Percentiles rank a stretch among this genome's conserved stretches.
phyloP scores from a whole-genome alignment of 108 stramenopile genomes.

The Mediolabrus comicus region DNA sequence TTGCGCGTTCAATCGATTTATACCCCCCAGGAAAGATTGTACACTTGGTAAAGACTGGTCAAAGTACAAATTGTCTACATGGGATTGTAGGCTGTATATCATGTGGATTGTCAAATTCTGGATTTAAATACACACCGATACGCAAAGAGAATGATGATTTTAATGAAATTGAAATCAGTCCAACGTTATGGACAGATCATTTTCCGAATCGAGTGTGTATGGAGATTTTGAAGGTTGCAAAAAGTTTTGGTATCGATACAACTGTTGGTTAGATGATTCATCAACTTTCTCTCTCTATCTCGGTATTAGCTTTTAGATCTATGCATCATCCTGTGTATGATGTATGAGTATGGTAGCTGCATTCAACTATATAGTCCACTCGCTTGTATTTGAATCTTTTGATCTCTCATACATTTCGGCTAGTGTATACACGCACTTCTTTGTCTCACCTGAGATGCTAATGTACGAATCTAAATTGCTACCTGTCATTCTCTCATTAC shows the following conservation, averaged over 20 bases:
- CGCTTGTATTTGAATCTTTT: neutral
- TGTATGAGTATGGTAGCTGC: neutral
- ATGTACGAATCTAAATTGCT: slow-evolving; percentile 38
- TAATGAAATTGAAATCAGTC: slow-evolving; percentile 83
- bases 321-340: no score
- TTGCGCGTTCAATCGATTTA: slow-evolving; percentile 43
- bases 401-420: slow-evolving; percentile 1
- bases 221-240: slow-evolving; percentile 59
- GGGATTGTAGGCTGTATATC: slow-evolving; percentile 55
- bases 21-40: slow-evolving; percentile 84
- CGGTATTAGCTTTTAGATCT: neutral
- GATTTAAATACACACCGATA: slow-evolving; percentile 77
- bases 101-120: slow-evolving; percentile 75
- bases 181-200: slow-evolving; percentile 89
- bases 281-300: neutral
- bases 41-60: slow-evolving; percentile 85
- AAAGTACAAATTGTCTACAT: slow-evolving; percentile 51
- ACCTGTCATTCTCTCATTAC: neutral
- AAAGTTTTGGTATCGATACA: slow-evolving; percentile 39
- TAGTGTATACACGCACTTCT: slow-evolving; percentile 4
- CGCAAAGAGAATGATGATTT: slow-evolving; percentile 83
- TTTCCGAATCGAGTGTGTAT: slow-evolving; percentile 80
- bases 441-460: slow-evolving; percentile 16
- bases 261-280: neutral
- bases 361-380: neutral